Base-by-base conservation (phyloP, 768 basidiomycete genomes). In the Boletus tylopilopsis region DNA sequence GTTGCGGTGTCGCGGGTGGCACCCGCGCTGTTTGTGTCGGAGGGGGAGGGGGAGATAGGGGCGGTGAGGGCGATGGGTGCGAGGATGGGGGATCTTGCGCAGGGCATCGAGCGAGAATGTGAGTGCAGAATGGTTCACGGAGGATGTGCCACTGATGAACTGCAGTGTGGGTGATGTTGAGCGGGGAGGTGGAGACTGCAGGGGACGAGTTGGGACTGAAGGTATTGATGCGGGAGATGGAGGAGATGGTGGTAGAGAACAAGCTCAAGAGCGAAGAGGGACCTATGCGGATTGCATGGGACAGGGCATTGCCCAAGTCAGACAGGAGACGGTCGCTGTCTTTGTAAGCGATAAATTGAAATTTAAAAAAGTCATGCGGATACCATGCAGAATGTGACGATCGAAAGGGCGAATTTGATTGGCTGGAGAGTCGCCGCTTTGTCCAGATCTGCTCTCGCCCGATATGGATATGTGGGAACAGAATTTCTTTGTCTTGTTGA, bases 1-100 rank as follows among this genome's bases (percentile, higher is more conserved):
- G 76, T 90, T 33, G 89, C 87, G 0, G 74, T 91, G 10, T 80
- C 78, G 15, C 74, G 84, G 18, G 81, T 93, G 6, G 79, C 79
- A 0, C 90, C 90, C 0, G 78, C 80, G 25, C 70, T 92, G 47
- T 77, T 82, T 53, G 79, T 51, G 50, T 52, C 56, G 54, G 21
- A 21, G 5, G 64, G 70, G 6, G 70, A 74, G 32, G 60, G 32
- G n/a, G 50, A 56, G 38, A 49, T 45, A 39, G 60, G 63, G 16
- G 52, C 63, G 39, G 58, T 55, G 37, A 57, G 73, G 35, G 73
- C 71, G 13, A 64, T 79, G 39, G 69, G 77, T 18, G 74, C 77
- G 30, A 63, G 75, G 24, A 67, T 82, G 5, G 70, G 68, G 11
- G 64, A 66, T 10, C 55, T 81, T 16, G 60, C 75, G 0, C 70